A percentile compares a stretch with the other conserved stretches of the same genome.
Evolutionary conservation across 2,329 filamentous ascomycete species (phyloP).

Genomic region (Cladosporium colombiae): DNA sequence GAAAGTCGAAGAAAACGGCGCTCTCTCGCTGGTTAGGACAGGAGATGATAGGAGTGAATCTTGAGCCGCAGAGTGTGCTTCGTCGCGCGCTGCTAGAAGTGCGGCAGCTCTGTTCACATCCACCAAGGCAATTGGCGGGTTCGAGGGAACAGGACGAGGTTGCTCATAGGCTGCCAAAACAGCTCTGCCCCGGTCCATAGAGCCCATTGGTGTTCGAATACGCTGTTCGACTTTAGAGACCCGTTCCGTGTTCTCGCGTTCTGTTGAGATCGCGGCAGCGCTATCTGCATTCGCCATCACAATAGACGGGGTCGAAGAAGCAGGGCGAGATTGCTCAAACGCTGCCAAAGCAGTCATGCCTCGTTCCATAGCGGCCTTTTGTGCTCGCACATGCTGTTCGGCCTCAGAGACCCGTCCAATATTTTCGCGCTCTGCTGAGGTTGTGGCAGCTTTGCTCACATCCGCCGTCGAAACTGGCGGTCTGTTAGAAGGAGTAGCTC

Average conservation of each 20-base stretch:
- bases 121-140: neutral
- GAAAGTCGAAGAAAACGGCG: neutral
- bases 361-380: neutral
- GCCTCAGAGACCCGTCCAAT: neutral
- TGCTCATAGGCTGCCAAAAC: neutral
- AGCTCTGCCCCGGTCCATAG: neutral
- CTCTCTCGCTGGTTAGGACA: neutral
- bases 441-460: neutral
- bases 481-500: neutral
- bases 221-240: neutral
- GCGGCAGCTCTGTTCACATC: neutral
- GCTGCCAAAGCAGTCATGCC: neutral
- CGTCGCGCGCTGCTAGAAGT: neutral
- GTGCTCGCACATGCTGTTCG: neutral
- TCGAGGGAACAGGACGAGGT: neutral
- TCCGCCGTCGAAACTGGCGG: neutral
- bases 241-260: neutral
- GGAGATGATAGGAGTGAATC: neutral
- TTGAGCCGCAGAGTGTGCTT: neutral
- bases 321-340: neutral
- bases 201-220: neutral
- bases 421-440: neutral
- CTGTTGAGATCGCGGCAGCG: neutral
- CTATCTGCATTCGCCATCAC: neutral
- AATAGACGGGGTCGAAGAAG: neutral